Base-by-base conservation (phyloP, 2,329 filamentous ascomycete genomes). In the Fusarium circinatum region DNA sequence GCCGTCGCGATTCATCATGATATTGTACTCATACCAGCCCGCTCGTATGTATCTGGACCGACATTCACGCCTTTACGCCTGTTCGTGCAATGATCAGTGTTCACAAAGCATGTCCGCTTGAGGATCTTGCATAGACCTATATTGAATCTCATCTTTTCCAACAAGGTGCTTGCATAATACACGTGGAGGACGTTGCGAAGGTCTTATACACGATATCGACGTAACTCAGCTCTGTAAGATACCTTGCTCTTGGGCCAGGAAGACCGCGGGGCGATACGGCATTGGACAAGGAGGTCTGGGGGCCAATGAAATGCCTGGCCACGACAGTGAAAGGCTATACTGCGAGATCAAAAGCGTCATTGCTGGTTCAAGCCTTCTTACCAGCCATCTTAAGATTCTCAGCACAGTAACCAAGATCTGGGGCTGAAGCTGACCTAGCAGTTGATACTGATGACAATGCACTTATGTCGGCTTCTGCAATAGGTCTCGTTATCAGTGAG, bases 381-480 rank as follows among this genome's bases (percentile, higher is more conserved):
- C 9, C 14, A 42, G 39, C 39, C 14, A 42, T 11, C 22, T 9
- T n/a, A 5, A 15, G 22, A n/a, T 6, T n/a, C 22, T 15, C 2
- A 15, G 39, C 0, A 15, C 0, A 15, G 8, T 15, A 3, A 15
- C 8, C 6, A n/a, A 1, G 14, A 3, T 1, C 14, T 15, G 8
- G 39, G 8, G 39, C n/a, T n/a, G 8, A 9, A n/a, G 14, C 3
- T 42, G 22, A 11, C 39, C 22, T n/a, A 0, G 14, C 14, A 1
- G 5, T n/a, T 9, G 6, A 42, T 42, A 15, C 22, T 42, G 14
- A 15, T 6, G 6, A 42, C 6, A 7, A 15, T n/a, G 11, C 11
- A 12, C 30, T 12, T 12, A 4, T 30, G 11, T 0, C 13, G 15
- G 39, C 22, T n/a, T n/a, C 14, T 42, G 14, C 22, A 42, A 42